Evolutionary conservation across 768 basidiomycete genomes (phyloP).

Genomic region (Rhizopogon rudus): DNA sequence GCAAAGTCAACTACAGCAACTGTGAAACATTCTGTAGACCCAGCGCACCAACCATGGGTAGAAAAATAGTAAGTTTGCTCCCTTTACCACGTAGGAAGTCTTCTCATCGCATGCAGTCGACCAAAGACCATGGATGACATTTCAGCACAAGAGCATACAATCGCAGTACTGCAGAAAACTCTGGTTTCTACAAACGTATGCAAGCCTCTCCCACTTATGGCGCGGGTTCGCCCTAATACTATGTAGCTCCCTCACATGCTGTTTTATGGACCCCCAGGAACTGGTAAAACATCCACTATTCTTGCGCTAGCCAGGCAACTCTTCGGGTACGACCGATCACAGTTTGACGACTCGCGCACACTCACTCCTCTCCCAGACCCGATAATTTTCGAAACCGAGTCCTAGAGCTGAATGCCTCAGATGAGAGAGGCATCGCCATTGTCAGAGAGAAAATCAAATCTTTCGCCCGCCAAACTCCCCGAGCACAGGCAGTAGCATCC

Average conservation of each 20-base stretch:
- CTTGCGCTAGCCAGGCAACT: slow-evolving; percentile 90
- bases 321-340: slow-evolving; percentile 66
- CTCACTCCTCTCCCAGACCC: slow-evolving; percentile 49
- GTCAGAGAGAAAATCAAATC: slow-evolving; percentile 99
- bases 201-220: neutral
- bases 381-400: slow-evolving; percentile 93
- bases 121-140: slow-evolving; percentile 98
- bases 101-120: slow-evolving; percentile 47
- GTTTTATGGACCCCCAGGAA: slow-evolving; percentile 98
- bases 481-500: slow-evolving; percentile 67
- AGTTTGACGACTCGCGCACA: neutral
- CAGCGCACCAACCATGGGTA: slow-evolving; percentile 86
- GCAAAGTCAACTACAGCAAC: slow-evolving; percentile 34
- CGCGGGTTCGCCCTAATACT: slow-evolving; percentile 8
- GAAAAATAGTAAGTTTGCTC: slow-evolving; percentile 85
- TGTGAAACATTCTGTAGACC: slow-evolving; percentile 45
- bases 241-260: slow-evolving; percentile 95
- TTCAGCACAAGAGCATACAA: slow-evolving; percentile 94
- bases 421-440: slow-evolving; percentile 95
- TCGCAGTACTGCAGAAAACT: slow-evolving; percentile 87
- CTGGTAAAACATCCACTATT: slow-evolving; percentile 98
- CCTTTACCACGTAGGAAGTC: neutral
- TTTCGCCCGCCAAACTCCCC: slow-evolving; percentile 90
- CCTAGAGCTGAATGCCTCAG: slow-evolving; percentile 96
- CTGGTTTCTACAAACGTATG: slow-evolving; percentile 86